Percentiles rank a stretch among this genome's conserved stretches.
These are phyloP conservation scores for Evernia prunastri DNA, from an alignment of 495 filamentous ascomycete genomes.

Conservation along the genomic window DNA sequence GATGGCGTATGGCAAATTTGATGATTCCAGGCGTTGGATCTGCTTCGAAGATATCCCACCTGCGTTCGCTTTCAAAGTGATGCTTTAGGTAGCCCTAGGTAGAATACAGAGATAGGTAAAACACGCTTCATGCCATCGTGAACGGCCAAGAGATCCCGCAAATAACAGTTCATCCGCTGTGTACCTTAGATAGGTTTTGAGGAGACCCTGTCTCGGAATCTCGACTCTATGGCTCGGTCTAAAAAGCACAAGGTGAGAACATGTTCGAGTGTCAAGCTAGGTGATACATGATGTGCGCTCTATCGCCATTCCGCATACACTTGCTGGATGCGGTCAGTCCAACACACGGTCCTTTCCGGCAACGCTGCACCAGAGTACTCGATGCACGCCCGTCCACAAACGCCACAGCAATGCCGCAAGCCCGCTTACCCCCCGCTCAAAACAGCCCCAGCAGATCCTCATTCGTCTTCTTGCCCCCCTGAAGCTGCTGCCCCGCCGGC, in stretches of 20 bases:
- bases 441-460: slow-evolving; percentile 91
- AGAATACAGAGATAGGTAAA: neutral
- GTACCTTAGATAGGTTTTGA: neutral
- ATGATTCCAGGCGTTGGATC: neutral
- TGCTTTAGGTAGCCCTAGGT: slow-evolving; percentile 6
- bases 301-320: neutral
- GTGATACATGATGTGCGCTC: neutral
- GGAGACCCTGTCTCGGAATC: neutral
- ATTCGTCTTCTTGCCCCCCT: slow-evolving; percentile 55
- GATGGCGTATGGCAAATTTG: neutral
- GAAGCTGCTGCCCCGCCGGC: slow-evolving; percentile 43
- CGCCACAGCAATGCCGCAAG: neutral
- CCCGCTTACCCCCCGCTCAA: slow-evolving; percentile 35
- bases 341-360: neutral
- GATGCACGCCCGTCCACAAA: neutral
- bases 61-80: slow-evolving; percentile 5
- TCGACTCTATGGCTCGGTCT: neutral
- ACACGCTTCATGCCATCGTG: neutral
- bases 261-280: neutral
- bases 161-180: neutral
- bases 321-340: neutral
- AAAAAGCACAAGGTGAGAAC: neutral
- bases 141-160: neutral
- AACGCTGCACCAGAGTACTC: neutral
- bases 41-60: slow-evolving; percentile 13